A percentile compares a stretch with the other conserved stretches of the same genome.
phyloP scores from a whole-genome alignment of 2,329 filamentous ascomycete genomes.

The Trichoderma koningii region DNA sequence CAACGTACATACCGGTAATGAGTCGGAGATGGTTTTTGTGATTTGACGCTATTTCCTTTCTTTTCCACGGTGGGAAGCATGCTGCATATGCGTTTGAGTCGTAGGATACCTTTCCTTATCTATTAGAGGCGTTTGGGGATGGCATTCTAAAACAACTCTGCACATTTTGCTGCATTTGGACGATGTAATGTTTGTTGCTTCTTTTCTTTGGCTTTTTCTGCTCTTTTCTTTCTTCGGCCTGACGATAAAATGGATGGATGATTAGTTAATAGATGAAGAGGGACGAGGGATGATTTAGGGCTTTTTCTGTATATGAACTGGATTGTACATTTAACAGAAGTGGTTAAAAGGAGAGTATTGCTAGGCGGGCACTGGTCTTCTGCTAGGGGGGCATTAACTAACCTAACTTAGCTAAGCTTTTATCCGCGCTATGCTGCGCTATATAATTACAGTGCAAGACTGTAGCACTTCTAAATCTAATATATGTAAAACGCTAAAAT shows the following conservation, averaged over 20 bases:
- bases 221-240: conserved; percentile 4
- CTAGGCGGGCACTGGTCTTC: too few relatives aligned
- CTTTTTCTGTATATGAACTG: conserved; percentile 32
- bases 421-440: too few relatives aligned
- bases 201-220: not conserved
- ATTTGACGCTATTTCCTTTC: not conserved
- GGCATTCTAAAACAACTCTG: conserved; percentile 25
- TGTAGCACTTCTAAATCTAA: too few relatives aligned
- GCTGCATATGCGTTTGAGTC: conserved; percentile 25
- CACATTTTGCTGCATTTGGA: conserved; percentile 25
- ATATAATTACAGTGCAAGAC: too few relatives aligned
- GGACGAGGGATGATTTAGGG: conserved; percentile 22
- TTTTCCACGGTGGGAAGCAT: conserved; percentile 16
- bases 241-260: conserved; percentile 7
- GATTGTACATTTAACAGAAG: conserved; percentile 31
- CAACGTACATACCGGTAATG: conserved; percentile 19
- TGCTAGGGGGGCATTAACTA: not conserved
- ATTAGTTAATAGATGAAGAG: conserved; percentile 29
- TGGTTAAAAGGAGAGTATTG: too few relatives aligned
- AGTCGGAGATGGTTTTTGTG: not conserved
- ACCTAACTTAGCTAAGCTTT: too few relatives aligned
- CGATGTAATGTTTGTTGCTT: conserved; percentile 2
- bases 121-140: conserved; percentile 26
- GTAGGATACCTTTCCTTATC: conserved; percentile 25
- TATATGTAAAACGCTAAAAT: too few relatives aligned